Conservation (phyloP, 495 filamentous ascomycete species). For the Penicillium nucicola region DNA sequence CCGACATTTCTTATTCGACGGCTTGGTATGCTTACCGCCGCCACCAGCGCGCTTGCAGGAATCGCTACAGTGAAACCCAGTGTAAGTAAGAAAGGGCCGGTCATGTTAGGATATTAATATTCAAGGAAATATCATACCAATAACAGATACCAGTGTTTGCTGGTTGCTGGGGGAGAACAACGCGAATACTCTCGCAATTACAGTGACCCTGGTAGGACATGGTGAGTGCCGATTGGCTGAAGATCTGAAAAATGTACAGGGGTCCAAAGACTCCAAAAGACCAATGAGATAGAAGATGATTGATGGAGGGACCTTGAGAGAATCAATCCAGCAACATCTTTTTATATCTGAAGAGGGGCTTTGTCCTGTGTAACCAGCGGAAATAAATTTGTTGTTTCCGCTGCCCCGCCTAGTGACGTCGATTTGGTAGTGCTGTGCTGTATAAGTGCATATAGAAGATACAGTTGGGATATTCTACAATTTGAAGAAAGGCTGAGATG, state of each 20-base stretch:
- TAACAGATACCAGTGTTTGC: slow-evolving; percentile 18
- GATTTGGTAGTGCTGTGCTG: not conserved
- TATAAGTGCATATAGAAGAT: too few relatives aligned
- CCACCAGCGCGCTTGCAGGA: slow-evolving; percentile 24
- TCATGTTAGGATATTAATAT: not conserved
- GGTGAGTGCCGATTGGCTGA: not conserved
- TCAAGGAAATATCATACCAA: slow-evolving; percentile 13
- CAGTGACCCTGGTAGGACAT: slow-evolving; percentile 31
- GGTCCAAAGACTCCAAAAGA: too few relatives aligned
- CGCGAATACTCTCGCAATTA: slow-evolving; percentile 25
- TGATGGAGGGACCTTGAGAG: not conserved
- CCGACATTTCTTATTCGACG: not conserved
- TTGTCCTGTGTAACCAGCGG: not conserved
- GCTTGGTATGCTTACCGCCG: slow-evolving; percentile 3
- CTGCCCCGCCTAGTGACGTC: not conserved
- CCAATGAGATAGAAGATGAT: too few relatives aligned
- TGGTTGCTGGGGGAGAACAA: slow-evolving; percentile 25
- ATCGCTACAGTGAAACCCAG: slow-evolving; percentile 2
- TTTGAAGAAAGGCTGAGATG: too few relatives aligned
- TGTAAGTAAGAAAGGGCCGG: not conserved
- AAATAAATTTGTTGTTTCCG: not conserved
- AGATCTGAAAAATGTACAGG: not conserved
- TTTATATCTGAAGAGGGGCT: not conserved
- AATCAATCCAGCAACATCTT: not conserved
- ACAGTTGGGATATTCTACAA: too few relatives aligned